Conservation (phyloP, 208 protist species). For the Leishmania arabica region DNA sequence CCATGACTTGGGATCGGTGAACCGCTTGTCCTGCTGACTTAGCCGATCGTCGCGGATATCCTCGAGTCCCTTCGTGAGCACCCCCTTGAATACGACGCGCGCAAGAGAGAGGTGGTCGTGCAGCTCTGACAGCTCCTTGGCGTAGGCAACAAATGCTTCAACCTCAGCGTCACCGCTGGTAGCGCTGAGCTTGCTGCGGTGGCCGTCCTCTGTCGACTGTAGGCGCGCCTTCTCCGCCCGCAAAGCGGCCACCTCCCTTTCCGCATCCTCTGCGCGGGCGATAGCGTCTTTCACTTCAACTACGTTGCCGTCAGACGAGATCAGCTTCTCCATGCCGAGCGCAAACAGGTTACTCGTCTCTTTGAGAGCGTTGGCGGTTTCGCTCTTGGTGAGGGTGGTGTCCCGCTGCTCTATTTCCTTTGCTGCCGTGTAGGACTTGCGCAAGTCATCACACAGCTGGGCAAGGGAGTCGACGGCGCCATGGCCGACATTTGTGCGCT, state of each 20-base stretch:
- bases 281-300: conserved; percentile 22
- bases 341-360: conserved; percentile 20
- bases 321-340: conserved; percentile 18
- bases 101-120: conserved; percentile 51
- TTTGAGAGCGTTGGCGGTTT: conserved; percentile 9
- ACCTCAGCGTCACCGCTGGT: conserved; percentile 8
- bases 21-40: conserved; percentile 45
- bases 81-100: conserved; percentile 41
- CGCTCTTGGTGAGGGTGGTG: neutral
- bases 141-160: conserved; percentile 29
- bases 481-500: conserved; percentile 6
- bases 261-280: conserved; percentile 6
- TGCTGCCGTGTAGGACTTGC: neutral
- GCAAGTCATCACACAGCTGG: conserved; percentile 8
- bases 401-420: neutral
- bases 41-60: conserved; percentile 56
- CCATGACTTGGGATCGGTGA: conserved; percentile 48
- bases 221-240: conserved; percentile 37
- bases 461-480: conserved; percentile 14
- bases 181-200: neutral
- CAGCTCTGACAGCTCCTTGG: conserved; percentile 57
- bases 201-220: conserved; percentile 22
- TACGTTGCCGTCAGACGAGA: conserved; percentile 9
- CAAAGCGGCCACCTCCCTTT: conserved; percentile 26
- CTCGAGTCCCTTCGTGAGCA: conserved; percentile 44